Evolutionary conservation across 1,139 yeast species (phyloP), one percentile per base, ranked within the genome.

Genomic region (Saccharomyces hybrid): DNA sequence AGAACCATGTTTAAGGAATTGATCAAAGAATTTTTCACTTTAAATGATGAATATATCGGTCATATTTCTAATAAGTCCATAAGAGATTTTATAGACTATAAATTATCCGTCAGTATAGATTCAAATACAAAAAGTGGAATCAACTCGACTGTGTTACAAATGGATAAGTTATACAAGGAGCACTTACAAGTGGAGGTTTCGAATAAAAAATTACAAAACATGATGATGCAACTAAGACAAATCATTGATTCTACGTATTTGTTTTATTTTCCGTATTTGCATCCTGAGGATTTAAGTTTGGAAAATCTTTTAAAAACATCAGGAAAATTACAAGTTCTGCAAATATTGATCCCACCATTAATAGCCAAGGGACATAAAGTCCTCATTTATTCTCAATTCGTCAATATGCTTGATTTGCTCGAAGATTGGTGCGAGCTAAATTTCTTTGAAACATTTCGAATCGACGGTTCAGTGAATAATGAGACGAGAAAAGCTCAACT

Each of bases 161-260:
- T 69, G 70, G 68, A 68, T 34, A 52, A 55, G 31, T 51, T 69
- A 29, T 70, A 67, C 51, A 53, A 60, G 55, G 56, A 62, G 24
- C 60, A 64, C 21, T 53, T 70, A 11, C 64, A 66, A 21, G 66
- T 66, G 44, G 76, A 74, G 55, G 65, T 75, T 11, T 62, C 68
- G 24, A 65, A 67, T 48, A 82, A 81, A 60, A 75, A 75, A 52
- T 73, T 88, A 51, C 84, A 80, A 59, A 88, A 88, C 64, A 65
- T 82, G 63, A 75, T 87, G 71, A 88, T 91, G 87, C 97, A 90
- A 68, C 74, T 90, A 53, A 76, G 99, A 52, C 82, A 84, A 58
- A 81, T 88, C 6, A 90, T 97, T 63, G 86, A 89, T 63, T 85
- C 96, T 0, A 96, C 97, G 0, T 86, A 86, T 65, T 71, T 87